Evolutionary conservation across 164 flowering plant genomes (phyloP).

Genomic region (Echeveria elegans): DNA sequence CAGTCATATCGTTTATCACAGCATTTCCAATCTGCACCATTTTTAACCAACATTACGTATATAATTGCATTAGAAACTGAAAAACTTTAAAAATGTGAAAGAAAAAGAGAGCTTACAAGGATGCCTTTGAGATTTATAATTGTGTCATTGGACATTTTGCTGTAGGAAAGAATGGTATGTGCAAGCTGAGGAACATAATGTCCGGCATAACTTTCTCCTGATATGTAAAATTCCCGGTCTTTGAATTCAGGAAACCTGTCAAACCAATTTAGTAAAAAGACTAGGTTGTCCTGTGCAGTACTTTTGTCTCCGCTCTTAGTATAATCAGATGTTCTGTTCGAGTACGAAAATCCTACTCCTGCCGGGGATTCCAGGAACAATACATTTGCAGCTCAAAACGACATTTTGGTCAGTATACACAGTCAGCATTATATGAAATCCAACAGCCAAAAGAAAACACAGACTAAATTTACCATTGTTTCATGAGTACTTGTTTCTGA

Average conservation of each 20-base stretch:
- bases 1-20: slow-evolving; percentile 21
- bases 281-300: slow-evolving; percentile 15
- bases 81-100: slow-evolving; percentile 1
- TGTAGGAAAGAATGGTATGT: slow-evolving; percentile 11
- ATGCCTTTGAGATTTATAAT: slow-evolving; percentile 24
- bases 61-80: too few relatives aligned
- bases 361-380: slow-evolving; percentile 26
- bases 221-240: slow-evolving; percentile 18
- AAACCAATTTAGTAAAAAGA: slow-evolving; percentile 19
- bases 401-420: neutral
- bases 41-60: neutral
- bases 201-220: slow-evolving; percentile 24
- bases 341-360: slow-evolving; percentile 27
- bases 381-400: slow-evolving; percentile 18
- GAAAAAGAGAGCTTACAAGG: slow-evolving; percentile 4
- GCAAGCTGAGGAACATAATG: slow-evolving; percentile 26
- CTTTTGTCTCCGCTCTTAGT: slow-evolving; percentile 11
- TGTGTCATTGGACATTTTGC: slow-evolving; percentile 11
- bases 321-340: slow-evolving; percentile 18
- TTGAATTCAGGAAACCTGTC: slow-evolving; percentile 20
- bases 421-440: neutral
- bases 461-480: slow-evolving; percentile 21
- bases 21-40: slow-evolving; percentile 40
- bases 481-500: slow-evolving; percentile 19
- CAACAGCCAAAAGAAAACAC: neutral